phyloP scores from a whole-genome alignment of 2,329 filamentous ascomycete species.

The Talaromyces sp. region DNA sequence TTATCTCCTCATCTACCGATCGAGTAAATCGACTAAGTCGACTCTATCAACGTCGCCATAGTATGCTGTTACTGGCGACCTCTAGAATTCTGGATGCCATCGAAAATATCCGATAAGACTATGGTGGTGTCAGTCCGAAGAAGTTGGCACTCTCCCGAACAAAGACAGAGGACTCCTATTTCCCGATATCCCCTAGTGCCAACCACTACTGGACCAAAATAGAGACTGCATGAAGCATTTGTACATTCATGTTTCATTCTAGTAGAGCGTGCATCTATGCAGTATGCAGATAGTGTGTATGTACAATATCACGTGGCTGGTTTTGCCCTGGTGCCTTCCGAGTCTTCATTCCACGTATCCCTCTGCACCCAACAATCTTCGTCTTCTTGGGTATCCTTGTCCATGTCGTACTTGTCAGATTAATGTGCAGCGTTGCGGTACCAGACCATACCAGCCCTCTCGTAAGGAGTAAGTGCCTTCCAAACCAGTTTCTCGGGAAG shows the following conservation, averaged over 20 bases:
- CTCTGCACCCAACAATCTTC: background rate
- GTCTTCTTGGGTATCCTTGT: background rate
- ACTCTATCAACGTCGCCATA: background rate
- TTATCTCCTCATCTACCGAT: background rate
- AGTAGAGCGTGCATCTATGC: background rate
- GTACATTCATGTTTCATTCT: background rate
- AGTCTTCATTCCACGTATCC: background rate
- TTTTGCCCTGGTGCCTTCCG: background rate
- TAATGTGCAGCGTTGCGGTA: constrained; percentile 10
- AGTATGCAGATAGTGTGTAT: background rate
- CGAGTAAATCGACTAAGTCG: background rate
- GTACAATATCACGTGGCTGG: constrained; percentile 4
- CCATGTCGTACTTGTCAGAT: background rate
- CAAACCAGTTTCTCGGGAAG: constrained; percentile 14
- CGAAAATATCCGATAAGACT: no score
- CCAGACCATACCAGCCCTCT: constrained; percentile 16
- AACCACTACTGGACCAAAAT: background rate
- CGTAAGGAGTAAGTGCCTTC: constrained; percentile 13
- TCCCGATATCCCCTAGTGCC: background rate
- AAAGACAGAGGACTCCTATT: background rate
- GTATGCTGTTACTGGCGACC: background rate
- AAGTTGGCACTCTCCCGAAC: background rate
- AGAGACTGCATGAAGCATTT: background rate
- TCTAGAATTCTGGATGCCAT: background rate
- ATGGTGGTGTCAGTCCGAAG: background rate